Percentiles rank a stretch among this genome's conserved stretches.
Evolutionary conservation across 345 rosid genomes (phyloP).

Genomic region (Angophora floribunda): DNA sequence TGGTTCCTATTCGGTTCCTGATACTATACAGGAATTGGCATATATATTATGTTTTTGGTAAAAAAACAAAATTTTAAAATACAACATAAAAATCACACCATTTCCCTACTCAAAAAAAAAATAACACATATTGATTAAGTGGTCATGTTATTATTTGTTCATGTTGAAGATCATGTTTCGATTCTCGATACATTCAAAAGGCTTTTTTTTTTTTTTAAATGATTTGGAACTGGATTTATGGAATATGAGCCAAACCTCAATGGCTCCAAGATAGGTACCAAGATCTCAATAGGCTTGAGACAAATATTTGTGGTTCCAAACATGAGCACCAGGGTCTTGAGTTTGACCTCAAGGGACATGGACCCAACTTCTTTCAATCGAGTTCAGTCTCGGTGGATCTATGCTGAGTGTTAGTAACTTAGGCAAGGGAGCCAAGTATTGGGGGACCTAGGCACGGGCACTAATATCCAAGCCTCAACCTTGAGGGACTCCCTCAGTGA

Average conservation of each 20-base stretch:
- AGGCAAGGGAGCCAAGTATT: not conserved
- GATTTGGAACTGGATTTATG: not conserved
- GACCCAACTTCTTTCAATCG: too few species aligned
- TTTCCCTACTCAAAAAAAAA: too few species aligned
- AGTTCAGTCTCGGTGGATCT: not conserved
- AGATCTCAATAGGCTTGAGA: not conserved
- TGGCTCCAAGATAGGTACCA: not conserved
- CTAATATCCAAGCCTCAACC: not conserved
- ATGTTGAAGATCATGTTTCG: not conserved
- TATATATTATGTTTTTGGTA: not conserved
- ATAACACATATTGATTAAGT: too few species aligned
- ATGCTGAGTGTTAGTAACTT: not conserved
- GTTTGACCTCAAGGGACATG: not conserved
- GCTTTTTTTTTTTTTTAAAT: not conserved
- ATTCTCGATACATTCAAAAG: not conserved
- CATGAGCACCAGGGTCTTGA: not conserved
- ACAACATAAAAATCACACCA: not conserved
- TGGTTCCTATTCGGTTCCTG: too few species aligned
- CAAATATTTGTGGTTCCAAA: not conserved
- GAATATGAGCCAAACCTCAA: not conserved
- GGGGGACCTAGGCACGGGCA: not conserved
- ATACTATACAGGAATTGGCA: not conserved
- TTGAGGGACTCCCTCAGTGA: not conserved
- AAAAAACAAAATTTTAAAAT: not conserved
- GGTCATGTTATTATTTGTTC: not conserved